phyloP scores from a whole-genome alignment of 192 early-diverging fungal species.

The Rhizophagus prolifer region DNA sequence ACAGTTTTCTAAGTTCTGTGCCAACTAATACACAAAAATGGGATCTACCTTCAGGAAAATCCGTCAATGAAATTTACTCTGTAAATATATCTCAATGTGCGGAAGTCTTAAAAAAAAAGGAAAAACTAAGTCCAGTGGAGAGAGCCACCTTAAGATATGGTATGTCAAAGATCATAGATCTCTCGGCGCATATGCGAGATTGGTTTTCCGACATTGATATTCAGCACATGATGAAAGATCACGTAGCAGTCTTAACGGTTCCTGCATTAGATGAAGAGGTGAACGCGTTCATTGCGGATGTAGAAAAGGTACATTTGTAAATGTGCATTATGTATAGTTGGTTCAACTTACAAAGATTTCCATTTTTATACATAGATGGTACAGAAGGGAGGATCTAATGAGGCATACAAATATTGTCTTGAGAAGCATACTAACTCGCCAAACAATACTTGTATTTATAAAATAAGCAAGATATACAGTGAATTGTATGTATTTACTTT shows the following conservation, averaged over 20 bases:
- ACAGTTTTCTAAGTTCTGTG: constrained; percentile 8
- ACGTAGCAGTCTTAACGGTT: constrained; percentile 22
- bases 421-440: constrained; percentile 1
- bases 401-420: constrained; percentile 10
- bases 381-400: not conserved
- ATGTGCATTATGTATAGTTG: not conserved
- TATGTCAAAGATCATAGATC: constrained; percentile 23
- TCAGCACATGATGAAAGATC: constrained; percentile 24
- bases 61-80: constrained; percentile 14
- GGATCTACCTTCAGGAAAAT: constrained; percentile 23
- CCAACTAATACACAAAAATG: constrained; percentile 20
- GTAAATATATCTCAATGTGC: constrained; percentile 20
- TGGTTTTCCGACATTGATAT: constrained; percentile 27
- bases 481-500: constrained; percentile 12
- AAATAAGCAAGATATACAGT: constrained; percentile 14
- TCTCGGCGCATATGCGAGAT: constrained; percentile 26
- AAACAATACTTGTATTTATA: constrained; percentile 6
- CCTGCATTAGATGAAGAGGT: constrained; percentile 14
- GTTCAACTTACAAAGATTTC: no score
- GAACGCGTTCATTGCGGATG: constrained; percentile 29
- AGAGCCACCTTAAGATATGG: constrained; percentile 24
- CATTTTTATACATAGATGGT: no score
- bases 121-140: constrained; percentile 11
- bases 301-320: constrained; percentile 23
- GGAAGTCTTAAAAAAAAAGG: constrained; percentile 25